A percentile compares a stretch with the other conserved stretches of the same genome.
Conservation (phyloP, 768 basidiomycete genomes). For the Grammothele lineata region DNA sequence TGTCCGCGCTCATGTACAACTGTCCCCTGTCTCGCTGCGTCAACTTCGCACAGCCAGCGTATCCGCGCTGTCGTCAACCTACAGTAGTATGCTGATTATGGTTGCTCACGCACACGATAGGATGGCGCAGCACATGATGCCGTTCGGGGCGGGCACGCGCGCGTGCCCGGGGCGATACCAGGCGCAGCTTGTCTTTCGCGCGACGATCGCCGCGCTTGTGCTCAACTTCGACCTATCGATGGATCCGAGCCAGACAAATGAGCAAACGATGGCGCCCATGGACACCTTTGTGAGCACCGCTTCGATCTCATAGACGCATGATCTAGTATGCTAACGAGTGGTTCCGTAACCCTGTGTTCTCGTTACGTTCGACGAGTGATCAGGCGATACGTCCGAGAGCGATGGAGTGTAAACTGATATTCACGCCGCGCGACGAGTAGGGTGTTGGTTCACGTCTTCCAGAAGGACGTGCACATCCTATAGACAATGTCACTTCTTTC, state of each 20-base stretch:
- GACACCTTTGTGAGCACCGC: constrained; percentile 57
- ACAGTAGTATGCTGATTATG: too few species aligned
- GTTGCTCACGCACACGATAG: too few species aligned
- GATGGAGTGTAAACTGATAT: not conserved
- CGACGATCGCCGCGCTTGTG: constrained; percentile 47
- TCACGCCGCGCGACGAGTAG: not conserved
- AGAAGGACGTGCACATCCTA: too few species aligned
- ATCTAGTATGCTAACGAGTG: too few species aligned
- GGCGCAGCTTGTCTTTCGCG: constrained; percentile 56
- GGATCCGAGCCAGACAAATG: constrained; percentile 53
- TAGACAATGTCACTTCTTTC: too few species aligned
- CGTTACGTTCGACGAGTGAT: not conserved
- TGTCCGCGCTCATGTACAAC: too few species aligned
- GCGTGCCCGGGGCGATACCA: constrained; percentile 66
- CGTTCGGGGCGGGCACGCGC: constrained; percentile 61
- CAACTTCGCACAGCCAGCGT: too few species aligned
- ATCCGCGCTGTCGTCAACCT: too few species aligned
- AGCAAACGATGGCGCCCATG: constrained; percentile 63
- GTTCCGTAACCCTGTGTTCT: too few species aligned
- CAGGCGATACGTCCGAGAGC: not conserved
- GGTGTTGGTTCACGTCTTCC: too few species aligned
- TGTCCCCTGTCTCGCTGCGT: too few species aligned
- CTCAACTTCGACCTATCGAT: constrained; percentile 60
- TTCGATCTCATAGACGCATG: too few species aligned
- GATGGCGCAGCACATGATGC: constrained; percentile 64